A percentile compares a stretch with the other conserved stretches of the same genome.
Evolutionary conservation across 352 stramenopile genomes (phyloP).

Genomic region (Phytophthora hybrid): DNA sequence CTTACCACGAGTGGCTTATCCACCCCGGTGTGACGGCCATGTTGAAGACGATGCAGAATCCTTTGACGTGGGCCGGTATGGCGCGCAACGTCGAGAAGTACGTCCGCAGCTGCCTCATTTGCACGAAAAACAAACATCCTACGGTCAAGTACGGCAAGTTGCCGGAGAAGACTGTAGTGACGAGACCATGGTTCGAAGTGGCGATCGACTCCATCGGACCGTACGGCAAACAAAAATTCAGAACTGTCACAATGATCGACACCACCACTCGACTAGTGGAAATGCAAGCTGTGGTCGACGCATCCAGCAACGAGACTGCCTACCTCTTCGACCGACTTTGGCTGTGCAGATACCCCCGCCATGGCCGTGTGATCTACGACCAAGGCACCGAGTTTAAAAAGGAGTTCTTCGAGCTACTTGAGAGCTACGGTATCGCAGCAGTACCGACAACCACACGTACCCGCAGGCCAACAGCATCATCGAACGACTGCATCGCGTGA

Average conservation of each 20-base stretch:
- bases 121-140: not conserved
- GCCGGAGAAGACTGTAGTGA: not conserved
- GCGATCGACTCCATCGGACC: not conserved
- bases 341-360: not conserved
- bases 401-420: not conserved
- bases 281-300: not conserved
- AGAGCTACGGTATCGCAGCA: not conserved
- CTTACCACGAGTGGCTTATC: constrained; percentile 3
- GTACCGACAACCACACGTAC: not conserved
- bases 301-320: not conserved
- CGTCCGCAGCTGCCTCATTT: not conserved
- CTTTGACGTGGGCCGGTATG: not conserved
- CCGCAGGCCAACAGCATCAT: not conserved
- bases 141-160: not conserved
- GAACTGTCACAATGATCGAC: not conserved
- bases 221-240: not conserved
- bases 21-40: not conserved
- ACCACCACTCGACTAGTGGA: not conserved
- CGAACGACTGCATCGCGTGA: not conserved
- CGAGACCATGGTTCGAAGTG: not conserved
- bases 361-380: not conserved
- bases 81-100: not conserved
- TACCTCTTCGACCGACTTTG: not conserved
- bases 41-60: not conserved
- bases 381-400: too few species aligned